Base-by-base conservation (phyloP, 2,329 filamentous ascomycete genomes). In the Lecanicillium sp. region DNA sequence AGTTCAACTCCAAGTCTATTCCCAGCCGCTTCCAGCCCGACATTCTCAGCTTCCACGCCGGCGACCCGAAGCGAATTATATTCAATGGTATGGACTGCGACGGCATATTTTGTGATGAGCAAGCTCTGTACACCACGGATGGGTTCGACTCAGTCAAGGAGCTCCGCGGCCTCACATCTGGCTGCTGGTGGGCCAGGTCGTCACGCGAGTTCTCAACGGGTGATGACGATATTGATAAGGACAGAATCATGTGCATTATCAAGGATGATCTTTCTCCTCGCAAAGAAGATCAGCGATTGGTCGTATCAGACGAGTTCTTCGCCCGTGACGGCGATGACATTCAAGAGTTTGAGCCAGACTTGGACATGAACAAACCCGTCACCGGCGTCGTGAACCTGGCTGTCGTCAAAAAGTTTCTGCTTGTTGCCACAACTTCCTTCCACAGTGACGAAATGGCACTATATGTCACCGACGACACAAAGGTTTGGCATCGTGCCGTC, bases 401-500 rank as follows among this genome's bases (percentile, higher is more conserved):
- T 4, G 68, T 80, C 9, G 85, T 94, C 44, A 94, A 94, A 60
- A 85, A 83, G 50, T 95, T 83, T 55, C 65, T 98, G 22, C 75
- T 98, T 29, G 85, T 84, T 13, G 92, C 90, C 27, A 83, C 85
- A 4, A 80, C 82, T 45, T 84, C 88, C 14, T 70, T 78, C 27
- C 79, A 82, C 35, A 94, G 88, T 9, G 82, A 85, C 49, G 94
- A 98, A 62, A 83, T 95, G 73, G 87, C 87, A 4, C 74, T 98
- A 39, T 98, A 85, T 58, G 81, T 96, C 40, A 88, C 86, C 9
- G 78, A 85, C 49, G 87, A 98, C 57, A 81, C 85, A 11, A 68
- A 78, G 37, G 80, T 73, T 40, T 98, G 92, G 92, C 88, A 96
- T 58, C 80, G 88, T 38, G 90, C 90, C 43, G 78, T 94, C 54